Conservation (phyloP, 177 flowering plant species). For the Vitis hybrid region DNA sequence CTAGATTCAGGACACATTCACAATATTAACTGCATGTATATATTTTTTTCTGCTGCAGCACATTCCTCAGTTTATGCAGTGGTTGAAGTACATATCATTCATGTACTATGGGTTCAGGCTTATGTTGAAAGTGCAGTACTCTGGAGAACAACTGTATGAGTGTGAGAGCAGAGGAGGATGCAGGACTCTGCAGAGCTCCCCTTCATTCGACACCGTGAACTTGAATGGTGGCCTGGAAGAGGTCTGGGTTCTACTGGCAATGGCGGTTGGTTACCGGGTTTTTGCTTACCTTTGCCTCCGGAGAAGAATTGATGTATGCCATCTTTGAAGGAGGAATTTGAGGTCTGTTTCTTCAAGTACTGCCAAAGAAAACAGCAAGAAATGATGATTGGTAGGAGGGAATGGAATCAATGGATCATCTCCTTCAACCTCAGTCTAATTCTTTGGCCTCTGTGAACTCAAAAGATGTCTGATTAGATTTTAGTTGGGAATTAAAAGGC, state of each 20-base stretch:
- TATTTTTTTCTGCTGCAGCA: constrained; percentile 58
- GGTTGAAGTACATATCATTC: constrained; percentile 89
- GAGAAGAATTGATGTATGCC: constrained; percentile 40
- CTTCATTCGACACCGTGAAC: constrained; percentile 80
- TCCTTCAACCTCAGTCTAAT: too few species aligned
- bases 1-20: too few species aligned
- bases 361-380: too few species aligned
- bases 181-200: constrained; percentile 71
- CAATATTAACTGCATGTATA: neutral
- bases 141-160: constrained; percentile 72
- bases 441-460: too few species aligned
- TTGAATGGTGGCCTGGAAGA: constrained; percentile 73
- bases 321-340: constrained; percentile 32
- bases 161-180: constrained; percentile 78
- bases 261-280: constrained; percentile 73
- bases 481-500: too few species aligned
- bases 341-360: too few species aligned
- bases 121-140: constrained; percentile 84
- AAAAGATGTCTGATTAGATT: too few species aligned
- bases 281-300: constrained; percentile 80
- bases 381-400: too few species aligned
- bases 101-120: constrained; percentile 90
- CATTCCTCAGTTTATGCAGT: constrained; percentile 82
- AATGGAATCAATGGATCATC: too few species aligned
- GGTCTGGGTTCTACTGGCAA: constrained; percentile 80